Evolutionary conservation across 2,329 filamentous ascomycete genomes (phyloP).

Genomic region (Calonectria montana): DNA sequence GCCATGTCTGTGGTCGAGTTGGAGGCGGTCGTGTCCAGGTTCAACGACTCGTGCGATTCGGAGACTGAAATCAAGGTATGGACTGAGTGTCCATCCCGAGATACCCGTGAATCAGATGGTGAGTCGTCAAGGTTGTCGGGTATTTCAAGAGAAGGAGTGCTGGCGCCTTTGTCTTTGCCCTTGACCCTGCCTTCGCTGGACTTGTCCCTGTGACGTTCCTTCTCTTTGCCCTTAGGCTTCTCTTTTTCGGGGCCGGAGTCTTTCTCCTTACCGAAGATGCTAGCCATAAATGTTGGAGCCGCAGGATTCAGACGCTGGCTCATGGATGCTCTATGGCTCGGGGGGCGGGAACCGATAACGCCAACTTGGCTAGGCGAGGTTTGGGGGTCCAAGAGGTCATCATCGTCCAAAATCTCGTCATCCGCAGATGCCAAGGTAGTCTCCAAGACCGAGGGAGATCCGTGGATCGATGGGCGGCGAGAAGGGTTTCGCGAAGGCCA

Average conservation of each 20-base stretch:
- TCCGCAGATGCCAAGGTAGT: conserved; percentile 73
- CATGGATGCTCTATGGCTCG: conserved; percentile 54
- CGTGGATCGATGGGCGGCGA: conserved; percentile 83
- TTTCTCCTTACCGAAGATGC: conserved; percentile 67
- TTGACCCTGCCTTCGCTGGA: conserved; percentile 52
- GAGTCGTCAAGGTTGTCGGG: conserved; percentile 57
- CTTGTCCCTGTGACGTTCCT: conserved; percentile 45
- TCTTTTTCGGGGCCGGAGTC: conserved; percentile 41
- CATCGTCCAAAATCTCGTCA: conserved; percentile 72
- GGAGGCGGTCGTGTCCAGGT: conserved; percentile 65
- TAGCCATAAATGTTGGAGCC: conserved; percentile 86
- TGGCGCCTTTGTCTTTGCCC: conserved; percentile 52
- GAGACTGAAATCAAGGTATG: conserved; percentile 69
- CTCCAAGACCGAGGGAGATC: conserved; percentile 73
- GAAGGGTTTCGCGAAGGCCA: conserved; percentile 77
- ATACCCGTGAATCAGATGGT: conserved; percentile 64
- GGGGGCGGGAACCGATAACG: conserved; percentile 83
- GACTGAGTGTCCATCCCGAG: conserved; percentile 67
- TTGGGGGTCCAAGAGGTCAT: conserved; percentile 64
- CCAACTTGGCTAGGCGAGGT: conserved; percentile 69
- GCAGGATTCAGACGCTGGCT: conserved; percentile 83
- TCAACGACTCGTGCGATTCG: conserved; percentile 70
- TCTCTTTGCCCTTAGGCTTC: conserved; percentile 48
- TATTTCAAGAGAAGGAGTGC: conserved; percentile 53
- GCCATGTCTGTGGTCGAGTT: conserved; percentile 68